Conservation (phyloP, 225 moss, liverwort and hornwort species). For the Antitrichia curtipendula region DNA sequence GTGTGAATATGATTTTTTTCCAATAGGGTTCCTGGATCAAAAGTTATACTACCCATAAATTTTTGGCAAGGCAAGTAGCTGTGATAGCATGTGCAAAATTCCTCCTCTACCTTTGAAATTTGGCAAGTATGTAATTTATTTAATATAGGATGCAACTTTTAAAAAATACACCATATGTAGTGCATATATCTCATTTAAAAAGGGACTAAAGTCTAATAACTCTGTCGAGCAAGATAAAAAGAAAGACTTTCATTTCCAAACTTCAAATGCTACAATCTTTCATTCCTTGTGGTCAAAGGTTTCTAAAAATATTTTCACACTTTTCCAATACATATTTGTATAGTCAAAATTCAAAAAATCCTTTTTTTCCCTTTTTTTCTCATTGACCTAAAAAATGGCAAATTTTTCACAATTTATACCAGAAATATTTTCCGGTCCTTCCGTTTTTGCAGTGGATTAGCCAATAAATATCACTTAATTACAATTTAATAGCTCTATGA, state of each 20-base stretch:
- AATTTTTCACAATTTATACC: neutral
- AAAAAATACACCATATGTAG: fast-evolving
- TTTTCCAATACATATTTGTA: neutral
- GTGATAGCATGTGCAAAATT: neutral
- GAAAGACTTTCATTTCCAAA: neutral
- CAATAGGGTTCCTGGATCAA: fast-evolving
- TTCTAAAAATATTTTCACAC: fast-evolving
- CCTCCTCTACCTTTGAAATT: neutral
- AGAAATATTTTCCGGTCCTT: fast-evolving
- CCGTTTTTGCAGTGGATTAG: fast-evolving
- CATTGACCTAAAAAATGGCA: too few relatives aligned
- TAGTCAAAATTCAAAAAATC: fast-evolving
- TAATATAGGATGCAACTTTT: neutral
- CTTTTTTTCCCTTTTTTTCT: neutral
- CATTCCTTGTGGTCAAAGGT: fast-evolving
- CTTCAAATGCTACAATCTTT: neutral
- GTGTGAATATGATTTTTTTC: fast-evolving
- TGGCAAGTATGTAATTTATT: fast-evolving
- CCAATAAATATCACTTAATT: neutral
- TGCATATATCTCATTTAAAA: neutral
- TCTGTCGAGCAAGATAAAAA: fast-evolving
- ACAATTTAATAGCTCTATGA: neutral
- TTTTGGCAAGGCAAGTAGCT: fast-evolving
- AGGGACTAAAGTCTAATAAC: too few relatives aligned
- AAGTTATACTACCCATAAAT: fast-evolving